A percentile compares a stretch with the other conserved stretches of the same genome.
These are phyloP conservation scores for Exophiala xenobiotica DNA, from an alignment of 2,329 filamentous ascomycete genomes.

Conservation along the genomic window DNA sequence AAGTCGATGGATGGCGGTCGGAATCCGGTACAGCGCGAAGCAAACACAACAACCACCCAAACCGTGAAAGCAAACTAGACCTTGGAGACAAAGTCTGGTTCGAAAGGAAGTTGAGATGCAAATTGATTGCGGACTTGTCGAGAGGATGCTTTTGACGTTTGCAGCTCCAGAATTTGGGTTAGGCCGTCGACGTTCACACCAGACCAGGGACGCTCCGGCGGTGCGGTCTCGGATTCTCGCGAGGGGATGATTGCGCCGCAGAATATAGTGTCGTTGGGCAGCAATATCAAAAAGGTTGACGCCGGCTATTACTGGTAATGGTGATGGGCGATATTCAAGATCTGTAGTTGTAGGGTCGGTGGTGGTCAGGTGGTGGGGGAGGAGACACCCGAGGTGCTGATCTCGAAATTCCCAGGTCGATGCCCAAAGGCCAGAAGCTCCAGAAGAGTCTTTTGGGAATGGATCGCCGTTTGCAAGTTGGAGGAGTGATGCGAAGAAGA, in stretches of 20 bases:
- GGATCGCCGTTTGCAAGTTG: neutral
- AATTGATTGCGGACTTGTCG: neutral
- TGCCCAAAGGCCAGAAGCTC: neutral
- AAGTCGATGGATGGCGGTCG: conserved; percentile 5
- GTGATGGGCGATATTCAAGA: neutral
- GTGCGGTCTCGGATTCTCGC: neutral
- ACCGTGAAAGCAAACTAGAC: neutral
- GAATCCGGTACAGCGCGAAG: conserved; percentile 13
- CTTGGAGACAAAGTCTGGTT: neutral
- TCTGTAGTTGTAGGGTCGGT: neutral
- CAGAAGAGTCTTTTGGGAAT: neutral
- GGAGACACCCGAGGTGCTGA: neutral
- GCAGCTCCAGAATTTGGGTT: neutral
- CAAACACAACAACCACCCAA: conserved; percentile 20
- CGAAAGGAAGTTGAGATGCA: neutral
- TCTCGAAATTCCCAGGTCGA: neutral
- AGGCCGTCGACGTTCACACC: neutral
- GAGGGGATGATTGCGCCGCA: neutral
- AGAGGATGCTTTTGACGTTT: neutral
- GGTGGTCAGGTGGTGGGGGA: neutral
- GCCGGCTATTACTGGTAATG: neutral
- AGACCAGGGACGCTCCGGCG: neutral
- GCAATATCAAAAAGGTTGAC: neutral
- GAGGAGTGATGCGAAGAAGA: conserved; percentile 3
- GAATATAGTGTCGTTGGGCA: neutral